Base-by-base conservation (phyloP, 2,329 filamentous ascomycete species). In the Fusarium fracticaudum region DNA sequence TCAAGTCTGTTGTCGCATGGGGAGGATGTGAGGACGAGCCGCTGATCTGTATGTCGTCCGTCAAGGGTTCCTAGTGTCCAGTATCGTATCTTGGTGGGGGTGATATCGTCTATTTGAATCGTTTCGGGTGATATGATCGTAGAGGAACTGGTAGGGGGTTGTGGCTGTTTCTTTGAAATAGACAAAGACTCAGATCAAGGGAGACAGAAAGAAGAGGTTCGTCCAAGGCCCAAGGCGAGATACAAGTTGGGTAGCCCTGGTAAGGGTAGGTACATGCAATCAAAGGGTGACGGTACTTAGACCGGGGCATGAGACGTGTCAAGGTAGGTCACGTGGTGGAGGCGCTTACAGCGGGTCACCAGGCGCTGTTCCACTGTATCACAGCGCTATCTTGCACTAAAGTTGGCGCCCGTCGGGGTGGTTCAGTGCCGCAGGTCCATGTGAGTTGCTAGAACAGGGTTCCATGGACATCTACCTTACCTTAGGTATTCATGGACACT, bases 1-100 rank as follows among this genome's bases (percentile, higher is more conserved):
- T 74, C 72, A 70, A 76, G 71, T 72, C 75, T 80, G 80, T 80
- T 75, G 81, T 81, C 79, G 80, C 81, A 82, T 82, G 76, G 67
- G 74, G 72, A 75, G 66, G 67, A 75, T 60, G 55, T 76, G 67
- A 77, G 75, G 72, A 78, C 76, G 65, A 68, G 74, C 71, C 75
- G 69, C 62, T 78, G 76, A 67, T 76, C 65, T 71, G 66, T 65
- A 77, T 74, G 62, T 64, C 69, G 68, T 69, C 59, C 60, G 69
- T 79, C 77, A 76, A 72, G 75, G 74, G 68, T 70, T 67, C 76
- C 70, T 72, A 69, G 73, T 71, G 69, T 59, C 66, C 62, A 61
- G 70, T 43, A 55, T 55, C 51, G 51, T 55, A 55, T 55, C 26
- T 65, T 37, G 35, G 55, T 72, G 35, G 58, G 64, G 65, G 41